phyloP scores from a whole-genome alignment of 106 monocot genomes.

The Alisma plantagoaquatica region DNA sequence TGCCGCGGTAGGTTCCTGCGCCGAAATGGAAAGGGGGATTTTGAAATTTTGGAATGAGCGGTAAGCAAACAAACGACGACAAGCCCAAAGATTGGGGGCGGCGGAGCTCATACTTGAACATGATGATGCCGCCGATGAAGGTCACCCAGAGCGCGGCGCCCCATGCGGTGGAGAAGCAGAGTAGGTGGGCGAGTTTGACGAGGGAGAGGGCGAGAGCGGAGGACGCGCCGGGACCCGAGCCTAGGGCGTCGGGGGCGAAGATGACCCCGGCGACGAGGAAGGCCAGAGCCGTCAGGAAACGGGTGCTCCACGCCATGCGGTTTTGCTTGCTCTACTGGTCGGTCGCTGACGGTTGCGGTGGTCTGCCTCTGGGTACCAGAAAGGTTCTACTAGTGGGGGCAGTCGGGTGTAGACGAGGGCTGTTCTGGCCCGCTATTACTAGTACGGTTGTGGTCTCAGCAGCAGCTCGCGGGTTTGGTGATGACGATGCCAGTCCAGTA shows the following conservation, averaged over 20 bases:
- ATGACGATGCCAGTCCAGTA: too few relatives aligned
- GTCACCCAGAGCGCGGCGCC: constrained; percentile 92
- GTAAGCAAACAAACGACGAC: too few relatives aligned
- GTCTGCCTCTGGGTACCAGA: too few relatives aligned
- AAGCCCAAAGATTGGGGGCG: too few relatives aligned
- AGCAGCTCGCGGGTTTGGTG: too few relatives aligned
- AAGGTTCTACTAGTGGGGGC: too few relatives aligned
- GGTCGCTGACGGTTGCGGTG: too few relatives aligned
- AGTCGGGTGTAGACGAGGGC: too few relatives aligned
- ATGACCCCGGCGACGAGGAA: constrained; percentile 71
- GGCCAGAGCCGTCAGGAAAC: constrained; percentile 61
- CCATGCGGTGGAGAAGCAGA: constrained; percentile 71
- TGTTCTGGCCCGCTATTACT: too few relatives aligned
- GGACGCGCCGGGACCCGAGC: constrained; percentile 20
- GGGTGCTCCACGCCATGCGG: constrained; percentile 78
- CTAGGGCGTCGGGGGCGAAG: constrained; percentile 63
- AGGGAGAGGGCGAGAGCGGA: constrained; percentile 30
- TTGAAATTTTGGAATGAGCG: background rate
- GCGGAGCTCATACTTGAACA: constrained; percentile 68
- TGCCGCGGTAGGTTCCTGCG: constrained; percentile 89
- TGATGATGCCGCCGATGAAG: constrained; percentile 97
- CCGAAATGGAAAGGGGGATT: background rate
- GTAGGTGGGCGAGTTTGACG: constrained; percentile 69
- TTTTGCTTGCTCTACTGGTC: too few relatives aligned
- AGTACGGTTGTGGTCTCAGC: too few relatives aligned